phyloP scores from a whole-genome alignment of 2,329 filamentous ascomycete species.

The Alternaria gaisen region DNA sequence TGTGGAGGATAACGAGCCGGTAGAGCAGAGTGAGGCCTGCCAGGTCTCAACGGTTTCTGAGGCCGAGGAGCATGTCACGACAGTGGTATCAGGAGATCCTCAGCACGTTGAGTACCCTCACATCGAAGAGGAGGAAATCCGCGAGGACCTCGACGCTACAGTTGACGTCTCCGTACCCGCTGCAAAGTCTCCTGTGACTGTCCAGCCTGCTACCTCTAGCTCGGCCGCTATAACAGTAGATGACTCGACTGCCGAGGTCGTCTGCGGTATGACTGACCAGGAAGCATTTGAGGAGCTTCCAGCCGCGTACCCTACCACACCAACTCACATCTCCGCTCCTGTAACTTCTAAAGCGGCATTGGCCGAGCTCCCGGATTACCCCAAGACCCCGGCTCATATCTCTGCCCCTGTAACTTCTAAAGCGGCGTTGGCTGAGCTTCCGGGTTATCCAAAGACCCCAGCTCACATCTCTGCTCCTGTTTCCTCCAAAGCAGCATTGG shows the following conservation, averaged over 20 bases:
- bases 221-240: constrained; percentile 4
- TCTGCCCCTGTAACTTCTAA: constrained; percentile 18
- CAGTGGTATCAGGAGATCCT: neutral
- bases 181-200: neutral
- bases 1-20: constrained; percentile 1
- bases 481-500: constrained; percentile 13
- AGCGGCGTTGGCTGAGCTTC: constrained; percentile 28
- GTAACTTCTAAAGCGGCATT: constrained; percentile 16
- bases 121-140: neutral
- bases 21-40: constrained; percentile 3
- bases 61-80: neutral
- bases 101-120: neutral
- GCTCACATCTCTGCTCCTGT: constrained; percentile 20
- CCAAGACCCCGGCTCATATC: constrained; percentile 31
- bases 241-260: constrained; percentile 10
- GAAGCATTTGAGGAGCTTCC: constrained; percentile 26
- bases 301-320: constrained; percentile 21
- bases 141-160: neutral
- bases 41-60: neutral
- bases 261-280: constrained; percentile 24
- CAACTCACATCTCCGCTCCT: constrained; percentile 18
- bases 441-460: constrained; percentile 35
- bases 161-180: constrained; percentile 2
- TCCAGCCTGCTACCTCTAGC: constrained; percentile 6
- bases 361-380: constrained; percentile 33